Evolutionary conservation across 2,329 filamentous ascomycete genomes (phyloP), one percentile per base, ranked within the genome.

Genomic region (Colletotrichum echinochloae): DNA sequence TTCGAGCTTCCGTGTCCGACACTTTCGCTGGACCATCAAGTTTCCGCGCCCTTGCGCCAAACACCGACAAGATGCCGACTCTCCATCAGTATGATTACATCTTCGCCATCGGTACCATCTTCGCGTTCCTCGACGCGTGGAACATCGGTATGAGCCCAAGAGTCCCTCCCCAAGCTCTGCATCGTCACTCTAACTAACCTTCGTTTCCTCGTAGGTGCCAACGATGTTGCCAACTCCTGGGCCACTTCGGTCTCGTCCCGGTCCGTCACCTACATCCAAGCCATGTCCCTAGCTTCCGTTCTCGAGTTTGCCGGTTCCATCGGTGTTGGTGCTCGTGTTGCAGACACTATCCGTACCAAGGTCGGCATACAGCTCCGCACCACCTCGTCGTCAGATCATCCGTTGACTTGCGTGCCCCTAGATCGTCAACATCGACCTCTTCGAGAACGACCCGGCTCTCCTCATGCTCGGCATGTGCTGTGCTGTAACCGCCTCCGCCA

Each of bases 111-210:
- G 89, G 87, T 79, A 88, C 87, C 64, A 85, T 91, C 70, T 91
- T 91, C 78, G 88, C 89, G 70, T 88, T 89, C 76, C 86, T 91
- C 49, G 89, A 91, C 77, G 89, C 89, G 63, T 91, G 87, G 87
- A 91, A 90, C 76, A 90, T 90, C 73, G 88, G 88, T 83, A 78
- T 70, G 79, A 44, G 8, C 18, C 33, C 55, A 46, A 41, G 1
- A 26, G 14, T 11, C 14, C 30, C 33, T 1, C 16, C 0, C 6
- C 9, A 3, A 2, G 14, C 9, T 2, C 7, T 41, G 26, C n/a
- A 37, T 4, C 30, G 1, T 23, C 9, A n/a, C 18, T 1, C 5
- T 1, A 16, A 5, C 66, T 65, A 35, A 70, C 14, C 14, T 12
- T 9, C 8, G n/a, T 0, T 12, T 37, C 9, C 3, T 5, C 16